Conservation (phyloP, 768 basidiomycete species). For the Tricholoma furcatifolium region DNA sequence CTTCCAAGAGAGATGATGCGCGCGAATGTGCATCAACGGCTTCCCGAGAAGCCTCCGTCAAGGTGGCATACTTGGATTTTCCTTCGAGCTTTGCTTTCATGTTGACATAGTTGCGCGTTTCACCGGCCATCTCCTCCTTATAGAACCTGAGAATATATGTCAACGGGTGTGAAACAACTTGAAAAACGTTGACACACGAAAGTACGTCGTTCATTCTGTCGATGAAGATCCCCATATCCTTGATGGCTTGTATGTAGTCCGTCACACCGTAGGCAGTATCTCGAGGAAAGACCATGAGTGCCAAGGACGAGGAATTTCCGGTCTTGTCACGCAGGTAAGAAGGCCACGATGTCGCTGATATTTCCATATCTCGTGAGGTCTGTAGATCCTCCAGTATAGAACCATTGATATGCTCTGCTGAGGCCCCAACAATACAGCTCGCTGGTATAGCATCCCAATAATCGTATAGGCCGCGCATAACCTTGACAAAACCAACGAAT, state of each 20-base stretch:
- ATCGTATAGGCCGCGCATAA: background rate
- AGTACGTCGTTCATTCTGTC: background rate
- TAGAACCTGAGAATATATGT: background rate
- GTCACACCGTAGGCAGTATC: background rate
- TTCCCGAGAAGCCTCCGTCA: background rate
- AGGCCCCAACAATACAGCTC: background rate
- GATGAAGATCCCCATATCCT: background rate
- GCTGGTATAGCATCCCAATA: background rate
- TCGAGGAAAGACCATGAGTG: background rate
- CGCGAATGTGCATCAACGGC: background rate
- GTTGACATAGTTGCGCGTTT: background rate
- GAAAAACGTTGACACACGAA: background rate
- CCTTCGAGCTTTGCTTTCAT: background rate
- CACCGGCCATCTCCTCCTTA: background rate
- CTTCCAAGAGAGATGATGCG: background rate
- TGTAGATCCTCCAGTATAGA: background rate
- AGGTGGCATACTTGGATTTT: background rate
- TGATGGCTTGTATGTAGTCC: background rate
- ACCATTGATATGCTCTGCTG: background rate
- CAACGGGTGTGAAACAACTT: background rate
- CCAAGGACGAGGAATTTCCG: background rate
- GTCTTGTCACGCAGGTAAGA: background rate
- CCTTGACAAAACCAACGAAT: background rate
- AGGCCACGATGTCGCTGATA: background rate
- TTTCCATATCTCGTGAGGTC: background rate